Evolutionary conservation across 169 alveolate genomes (phyloP).

Genomic region (Plasmodium reichenowi): DNA sequence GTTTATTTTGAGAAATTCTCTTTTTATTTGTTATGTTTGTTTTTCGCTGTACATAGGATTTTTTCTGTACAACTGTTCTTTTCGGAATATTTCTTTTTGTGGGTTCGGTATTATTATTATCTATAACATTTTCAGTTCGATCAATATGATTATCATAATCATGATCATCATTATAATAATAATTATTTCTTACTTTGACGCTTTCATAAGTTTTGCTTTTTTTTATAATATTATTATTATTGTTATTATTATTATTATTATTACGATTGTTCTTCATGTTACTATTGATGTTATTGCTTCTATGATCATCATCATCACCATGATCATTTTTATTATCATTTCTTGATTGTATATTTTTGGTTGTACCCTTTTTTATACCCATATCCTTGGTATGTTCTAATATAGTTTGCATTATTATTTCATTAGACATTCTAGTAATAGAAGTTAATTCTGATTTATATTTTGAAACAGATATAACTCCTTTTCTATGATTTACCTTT

Average conservation of each 20-base stretch:
- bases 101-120: not conserved
- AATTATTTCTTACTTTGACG: not conserved
- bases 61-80: too few relatives aligned
- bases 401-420: constrained; percentile 58
- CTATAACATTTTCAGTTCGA: not conserved
- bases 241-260: not conserved
- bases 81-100: not conserved
- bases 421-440: constrained; percentile 53
- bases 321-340: not conserved
- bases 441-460: constrained; percentile 61
- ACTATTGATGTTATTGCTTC: not conserved
- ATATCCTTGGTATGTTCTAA: constrained; percentile 44
- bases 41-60: not conserved
- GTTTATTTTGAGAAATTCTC: constrained; percentile 9
- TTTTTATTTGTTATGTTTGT: constrained; percentile 26
- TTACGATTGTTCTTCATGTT: not conserved
- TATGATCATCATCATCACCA: too few relatives aligned
- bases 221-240: not conserved
- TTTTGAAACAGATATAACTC: constrained; percentile 56
- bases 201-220: constrained; percentile 20
- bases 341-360: not conserved
- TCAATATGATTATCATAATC: constrained; percentile 5
- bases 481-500: constrained; percentile 21
- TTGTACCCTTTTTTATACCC: not conserved
- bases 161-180: not conserved